Base-by-base conservation (phyloP, 139 green algal species). In the Auxenochlorella pyrenoidosa region DNA sequence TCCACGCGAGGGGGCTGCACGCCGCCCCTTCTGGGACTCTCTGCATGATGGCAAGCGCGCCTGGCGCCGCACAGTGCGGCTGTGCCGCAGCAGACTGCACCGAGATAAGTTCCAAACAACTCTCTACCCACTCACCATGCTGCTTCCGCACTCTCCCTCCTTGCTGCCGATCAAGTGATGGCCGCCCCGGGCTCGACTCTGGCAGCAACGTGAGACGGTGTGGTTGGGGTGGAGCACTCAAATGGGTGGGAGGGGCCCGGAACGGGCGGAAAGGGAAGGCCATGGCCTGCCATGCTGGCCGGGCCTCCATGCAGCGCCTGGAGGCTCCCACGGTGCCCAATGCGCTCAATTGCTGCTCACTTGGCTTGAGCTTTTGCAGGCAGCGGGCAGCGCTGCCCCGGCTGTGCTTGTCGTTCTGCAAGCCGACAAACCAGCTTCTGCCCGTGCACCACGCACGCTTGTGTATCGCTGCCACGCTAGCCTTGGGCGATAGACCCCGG, bases 151-250 rank as follows among this genome's bases (percentile, higher is more conserved):
- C 47, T 54, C 28, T 34, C 66, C 66, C 66, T 21, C 32, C 16
- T 32, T 73, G 30, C 66, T 16, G 66, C 66, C 66, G 66, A 73
- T 73, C 66, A 73, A 73, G 66, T 36, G 66, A 73, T 73, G 66
- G 66, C 66, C 66, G 6, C 3, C 66, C 66, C 34, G 1, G 30
- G 21, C 30, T 73, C 32, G 30, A 36, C 30, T 73, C 5, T 73
- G 66, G 32, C 66, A 22, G 16, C 3, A 5, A 26, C 13, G 32
- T 24, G 13, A 40, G 66, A 5, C 41, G 66, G 54, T 73, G 66
- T 0, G 19, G 66, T 40, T 34, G 66, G n/a, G 13, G 3, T 24
- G 8, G 5, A 73, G 66, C 32, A 28, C 66, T 21, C 26, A 73
- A 73, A 40, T 73, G 66, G 32, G 5, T 26, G 28, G 41, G 8